Evolutionary conservation across 1,139 yeast species (phyloP).

Genomic region (Scheffersomyces stambukii): DNA sequence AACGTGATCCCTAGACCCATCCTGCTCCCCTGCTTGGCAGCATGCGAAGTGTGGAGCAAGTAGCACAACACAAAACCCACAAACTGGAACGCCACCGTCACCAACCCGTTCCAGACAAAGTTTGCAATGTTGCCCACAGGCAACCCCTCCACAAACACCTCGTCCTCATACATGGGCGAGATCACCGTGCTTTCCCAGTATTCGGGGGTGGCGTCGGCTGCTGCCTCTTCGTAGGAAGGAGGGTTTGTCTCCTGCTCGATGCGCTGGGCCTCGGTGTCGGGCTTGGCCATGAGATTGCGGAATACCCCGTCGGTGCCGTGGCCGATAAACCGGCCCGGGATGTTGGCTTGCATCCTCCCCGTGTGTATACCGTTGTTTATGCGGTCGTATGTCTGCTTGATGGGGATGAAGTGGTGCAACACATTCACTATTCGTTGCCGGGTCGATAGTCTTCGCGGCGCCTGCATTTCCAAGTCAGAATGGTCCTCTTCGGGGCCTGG

Average conservation of each 20-base stretch:
- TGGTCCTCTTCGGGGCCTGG: too few species aligned
- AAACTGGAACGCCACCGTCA: constrained; percentile 86
- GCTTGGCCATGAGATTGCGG: constrained; percentile 84
- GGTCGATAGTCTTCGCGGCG: constrained; percentile 17
- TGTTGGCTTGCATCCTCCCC: constrained; percentile 43
- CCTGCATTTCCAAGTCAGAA: constrained; percentile 10
- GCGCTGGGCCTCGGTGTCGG: constrained; percentile 49
- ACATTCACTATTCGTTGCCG: constrained; percentile 31
- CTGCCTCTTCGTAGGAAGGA: constrained; percentile 95
- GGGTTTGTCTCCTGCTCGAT: constrained; percentile 51
- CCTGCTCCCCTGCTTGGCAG: constrained; percentile 93
- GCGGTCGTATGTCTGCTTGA: constrained; percentile 43
- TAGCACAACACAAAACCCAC: constrained; percentile 91
- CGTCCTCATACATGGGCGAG: constrained; percentile 81
- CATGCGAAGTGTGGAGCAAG: constrained; percentile 91
- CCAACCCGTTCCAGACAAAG: constrained; percentile 85
- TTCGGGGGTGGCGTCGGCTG: constrained; percentile 92
- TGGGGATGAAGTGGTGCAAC: constrained; percentile 32
- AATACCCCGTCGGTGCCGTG: constrained; percentile 86
- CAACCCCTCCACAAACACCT: constrained; percentile 88
- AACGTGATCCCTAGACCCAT: constrained; percentile 90
- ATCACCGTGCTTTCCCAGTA: constrained; percentile 93
- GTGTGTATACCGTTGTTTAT: constrained; percentile 41
- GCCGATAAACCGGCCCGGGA: constrained; percentile 46
- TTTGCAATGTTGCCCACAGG: constrained; percentile 94